Conservation (phyloP, 441 rosid genomes). For the Hypseocharis bilobata region DNA sequence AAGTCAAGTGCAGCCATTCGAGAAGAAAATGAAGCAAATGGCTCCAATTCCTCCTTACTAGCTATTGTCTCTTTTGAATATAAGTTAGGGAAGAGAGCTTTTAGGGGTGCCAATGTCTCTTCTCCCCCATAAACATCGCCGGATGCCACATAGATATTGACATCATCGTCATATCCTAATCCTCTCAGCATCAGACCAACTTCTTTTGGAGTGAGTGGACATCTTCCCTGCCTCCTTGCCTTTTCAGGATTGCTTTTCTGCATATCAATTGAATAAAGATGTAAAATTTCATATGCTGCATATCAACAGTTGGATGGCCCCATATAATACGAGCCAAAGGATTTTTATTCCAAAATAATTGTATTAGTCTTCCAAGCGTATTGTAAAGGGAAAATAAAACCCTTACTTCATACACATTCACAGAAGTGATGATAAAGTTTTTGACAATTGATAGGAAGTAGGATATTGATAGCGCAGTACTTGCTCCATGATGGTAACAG, state of each 20-base stretch:
- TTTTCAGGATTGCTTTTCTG: conserved; percentile 72
- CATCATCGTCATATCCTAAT: conserved; percentile 79
- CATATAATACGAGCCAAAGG: no score
- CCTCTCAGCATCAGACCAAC: conserved; percentile 97
- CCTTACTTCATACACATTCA: neutral
- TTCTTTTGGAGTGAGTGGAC: conserved; percentile 95
- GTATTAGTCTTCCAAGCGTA: no score
- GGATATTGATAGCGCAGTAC: no score
- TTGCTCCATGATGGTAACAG: neutral
- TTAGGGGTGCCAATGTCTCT: conserved; percentile 71
- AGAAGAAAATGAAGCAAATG: conserved; percentile 68
- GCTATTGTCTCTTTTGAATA: conserved; percentile 77
- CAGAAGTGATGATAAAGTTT: neutral
- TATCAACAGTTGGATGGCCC: neutral
- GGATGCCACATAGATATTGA: conserved; percentile 90
- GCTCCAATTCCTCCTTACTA: conserved; percentile 60
- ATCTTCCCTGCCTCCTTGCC: conserved; percentile 86
- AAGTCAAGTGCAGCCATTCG: conserved; percentile 98
- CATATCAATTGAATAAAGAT: neutral
- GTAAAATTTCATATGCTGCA: conserved; percentile 15
- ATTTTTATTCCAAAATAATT: neutral
- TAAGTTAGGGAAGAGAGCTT: conserved; percentile 79
- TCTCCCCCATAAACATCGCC: conserved; percentile 93
- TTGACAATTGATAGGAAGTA: no score
- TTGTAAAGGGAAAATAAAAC: no score